phyloP scores from a whole-genome alignment of 257 asterid genomes.

The Cinchona pubescens region DNA sequence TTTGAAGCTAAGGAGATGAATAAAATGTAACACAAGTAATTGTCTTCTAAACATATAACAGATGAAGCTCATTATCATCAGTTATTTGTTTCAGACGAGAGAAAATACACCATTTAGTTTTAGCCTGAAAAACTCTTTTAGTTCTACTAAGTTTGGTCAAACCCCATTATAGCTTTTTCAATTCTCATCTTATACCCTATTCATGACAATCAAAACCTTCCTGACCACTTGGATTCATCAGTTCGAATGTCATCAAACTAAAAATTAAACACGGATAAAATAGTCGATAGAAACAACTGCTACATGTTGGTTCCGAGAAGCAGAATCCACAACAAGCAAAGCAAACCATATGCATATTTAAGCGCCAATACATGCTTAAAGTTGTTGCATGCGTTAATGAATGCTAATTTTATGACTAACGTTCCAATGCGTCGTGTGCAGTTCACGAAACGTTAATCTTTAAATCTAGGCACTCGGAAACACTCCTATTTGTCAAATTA shows the following conservation, averaged over 20 bases:
- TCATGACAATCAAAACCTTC: not conserved
- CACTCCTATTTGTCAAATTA: not conserved
- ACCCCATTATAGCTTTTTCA: no score
- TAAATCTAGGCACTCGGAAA: not conserved
- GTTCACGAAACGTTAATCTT: no score
- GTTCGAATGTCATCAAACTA: not conserved
- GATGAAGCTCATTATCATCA: not conserved
- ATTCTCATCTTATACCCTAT: not conserved
- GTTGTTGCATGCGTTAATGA: not conserved
- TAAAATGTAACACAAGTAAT: not conserved
- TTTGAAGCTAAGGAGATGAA: not conserved
- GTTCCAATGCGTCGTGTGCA: not conserved
- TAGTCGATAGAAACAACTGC: not conserved
- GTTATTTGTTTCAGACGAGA: not conserved
- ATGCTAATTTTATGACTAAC: not conserved
- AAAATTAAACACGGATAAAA: not conserved
- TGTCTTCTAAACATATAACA: not conserved
- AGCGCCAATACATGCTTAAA: not conserved
- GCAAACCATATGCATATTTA: not conserved
- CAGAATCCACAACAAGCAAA: not conserved
- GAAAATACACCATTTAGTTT: not conserved
- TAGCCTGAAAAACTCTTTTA: not conserved
- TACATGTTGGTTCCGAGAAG: not conserved
- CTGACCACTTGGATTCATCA: not conserved
- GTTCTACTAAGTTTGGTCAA: not conserved